Conservation (phyloP, 179 eudicot species). For the Camellia oleifera region DNA sequence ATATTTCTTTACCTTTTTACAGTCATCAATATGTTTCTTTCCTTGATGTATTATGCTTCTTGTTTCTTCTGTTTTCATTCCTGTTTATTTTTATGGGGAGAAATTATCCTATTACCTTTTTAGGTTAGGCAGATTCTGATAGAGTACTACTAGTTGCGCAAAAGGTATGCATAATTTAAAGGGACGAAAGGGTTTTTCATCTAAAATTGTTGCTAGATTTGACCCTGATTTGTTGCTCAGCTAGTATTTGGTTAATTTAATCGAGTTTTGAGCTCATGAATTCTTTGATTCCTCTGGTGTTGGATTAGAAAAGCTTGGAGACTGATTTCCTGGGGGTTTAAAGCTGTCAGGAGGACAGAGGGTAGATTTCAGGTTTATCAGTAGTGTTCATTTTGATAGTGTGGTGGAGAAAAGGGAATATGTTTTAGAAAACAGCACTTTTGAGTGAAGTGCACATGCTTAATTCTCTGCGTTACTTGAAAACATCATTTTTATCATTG, state of each 20-base stretch:
- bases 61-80: too few relatives aligned
- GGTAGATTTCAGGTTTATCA: background rate
- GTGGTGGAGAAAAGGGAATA: background rate
- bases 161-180: background rate
- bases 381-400: background rate
- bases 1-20: too few relatives aligned
- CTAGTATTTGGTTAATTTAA: background rate
- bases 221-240: background rate
- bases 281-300: background rate
- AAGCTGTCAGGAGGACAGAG: background rate
- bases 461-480: background rate
- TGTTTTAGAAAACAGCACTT: background rate
- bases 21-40: too few relatives aligned
- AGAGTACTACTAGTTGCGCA: background rate
- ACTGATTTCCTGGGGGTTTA: background rate
- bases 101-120: background rate
- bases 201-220: background rate
- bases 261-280: background rate
- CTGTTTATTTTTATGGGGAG: background rate
- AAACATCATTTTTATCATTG: background rate
- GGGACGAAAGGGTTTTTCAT: background rate
- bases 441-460: background rate
- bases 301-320: background rate
- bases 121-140: background rate
- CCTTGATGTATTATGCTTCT: too few relatives aligned